Evolutionary conservation across 169 alveolate genomes (phyloP).

Genomic region (Plasmodium coatneyi): DNA sequence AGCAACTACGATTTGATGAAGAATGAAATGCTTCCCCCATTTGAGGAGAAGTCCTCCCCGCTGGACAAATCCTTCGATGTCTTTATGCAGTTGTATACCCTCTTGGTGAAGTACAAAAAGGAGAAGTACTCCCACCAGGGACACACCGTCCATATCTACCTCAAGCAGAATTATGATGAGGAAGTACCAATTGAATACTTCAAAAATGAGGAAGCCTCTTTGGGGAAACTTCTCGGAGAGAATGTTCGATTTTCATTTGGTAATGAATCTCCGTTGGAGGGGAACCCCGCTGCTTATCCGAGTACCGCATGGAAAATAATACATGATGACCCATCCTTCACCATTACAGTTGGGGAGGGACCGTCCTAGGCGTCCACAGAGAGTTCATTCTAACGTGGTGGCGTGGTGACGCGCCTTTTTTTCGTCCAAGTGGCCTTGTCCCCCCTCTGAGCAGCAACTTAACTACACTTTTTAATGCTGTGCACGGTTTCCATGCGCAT

Average conservation of each 20-base stretch:
- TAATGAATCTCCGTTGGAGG: neutral
- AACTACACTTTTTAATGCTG: neutral
- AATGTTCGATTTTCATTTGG: slow-evolving; percentile 10
- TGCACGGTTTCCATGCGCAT: neutral
- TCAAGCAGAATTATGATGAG: neutral
- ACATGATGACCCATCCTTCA: neutral
- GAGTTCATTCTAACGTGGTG: neutral
- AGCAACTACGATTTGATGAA: slow-evolving; percentile 29
- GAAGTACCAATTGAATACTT: neutral
- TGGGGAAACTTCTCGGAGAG: slow-evolving; percentile 18
- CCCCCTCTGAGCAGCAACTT: neutral
- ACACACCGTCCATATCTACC: neutral
- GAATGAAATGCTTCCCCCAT: neutral
- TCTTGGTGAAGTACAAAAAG: slow-evolving; percentile 15
- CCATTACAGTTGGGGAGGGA: neutral
- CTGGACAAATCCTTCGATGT: neutral
- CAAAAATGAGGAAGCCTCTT: slow-evolving; percentile 28
- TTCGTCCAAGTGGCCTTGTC: neutral
- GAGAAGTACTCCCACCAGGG: neutral
- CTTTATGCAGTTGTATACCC: neutral
- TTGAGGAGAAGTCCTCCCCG: neutral
- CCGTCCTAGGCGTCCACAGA: neutral
- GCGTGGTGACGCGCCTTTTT: neutral
- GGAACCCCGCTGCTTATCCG: neutral
- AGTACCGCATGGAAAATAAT: neutral